Base-by-base conservation (phyloP, 179 eudicot species). In the Carnegiea gigantea region DNA sequence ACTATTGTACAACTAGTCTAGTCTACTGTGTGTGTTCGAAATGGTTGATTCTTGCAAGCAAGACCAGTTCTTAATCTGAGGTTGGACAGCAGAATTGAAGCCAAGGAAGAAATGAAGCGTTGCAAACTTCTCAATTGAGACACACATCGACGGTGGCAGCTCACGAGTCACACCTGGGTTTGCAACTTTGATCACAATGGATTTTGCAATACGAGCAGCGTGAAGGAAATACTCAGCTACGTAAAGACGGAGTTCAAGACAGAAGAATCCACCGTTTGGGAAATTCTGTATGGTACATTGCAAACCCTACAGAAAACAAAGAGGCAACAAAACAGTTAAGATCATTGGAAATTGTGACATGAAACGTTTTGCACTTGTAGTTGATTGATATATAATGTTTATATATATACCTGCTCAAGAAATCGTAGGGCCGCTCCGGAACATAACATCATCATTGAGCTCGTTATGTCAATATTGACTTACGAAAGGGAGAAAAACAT, bases 261-360 rank as follows among this genome's bases (percentile, higher is more conserved):
- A 73, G 15, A 44, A 9, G 17, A 73, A 73, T 46, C 59, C 77
- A 11, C 26, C 77, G 4, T 73, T 17, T 21, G 77, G 54, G 36
- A 73, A 73, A 73, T 73, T 73, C 57, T 73, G 30, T 21, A 73
- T 73, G 5, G 15, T 26, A 73, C 77, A 73, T 40, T 40, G 15
- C 23, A 13, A n/a, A n/a, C 30, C 74, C 74, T 70, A 40, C 7
- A 5, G 9, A 5, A 40, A 40, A 40, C 9, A 40, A 40, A 40
- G 44, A 40, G 44, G 8, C 7, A 5, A 40, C 44, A 40, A 40
- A 40, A 40, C 0, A 40, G 44, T 40, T 40, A 40, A 5, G 44
- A 40, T 40, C 44, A 40, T 40, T 40, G 2, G 12, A 9, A 48
- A 48, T 48, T 48, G 12, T 48, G 53, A 48, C 9, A 11, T 48